A percentile compares a stretch with the other conserved stretches of the same genome.
phyloP scores from a whole-genome alignment of 805 yeast genomes.

The Sugiyamaella floridensis region DNA sequence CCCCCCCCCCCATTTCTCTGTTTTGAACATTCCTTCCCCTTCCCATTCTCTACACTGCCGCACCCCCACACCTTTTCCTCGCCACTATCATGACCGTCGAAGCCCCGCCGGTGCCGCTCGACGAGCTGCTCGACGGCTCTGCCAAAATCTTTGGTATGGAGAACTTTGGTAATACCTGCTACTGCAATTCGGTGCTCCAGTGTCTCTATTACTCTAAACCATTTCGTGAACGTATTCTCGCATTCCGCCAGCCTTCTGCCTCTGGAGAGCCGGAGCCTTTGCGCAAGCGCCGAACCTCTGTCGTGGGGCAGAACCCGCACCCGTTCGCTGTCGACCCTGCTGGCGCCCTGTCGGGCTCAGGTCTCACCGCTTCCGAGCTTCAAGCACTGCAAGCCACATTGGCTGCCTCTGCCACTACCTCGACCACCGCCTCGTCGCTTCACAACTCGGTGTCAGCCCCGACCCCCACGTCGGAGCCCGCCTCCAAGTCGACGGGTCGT shows the following conservation, averaged over 20 bases:
- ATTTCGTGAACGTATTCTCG: conserved; percentile 54
- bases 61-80: neutral
- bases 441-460: conserved; percentile 8
- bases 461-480: conserved; percentile 1
- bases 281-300: conserved; percentile 33
- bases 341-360: conserved; percentile 12
- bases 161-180: conserved; percentile 65
- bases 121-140: conserved; percentile 19
- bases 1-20: too few relatives aligned
- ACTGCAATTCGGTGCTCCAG: conserved; percentile 88
- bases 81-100: conserved; percentile 11
- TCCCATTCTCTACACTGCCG: too few relatives aligned
- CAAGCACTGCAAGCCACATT: conserved; percentile 7
- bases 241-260: conserved; percentile 28
- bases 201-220: conserved; percentile 69
- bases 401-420: neutral
- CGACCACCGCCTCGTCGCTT: neutral
- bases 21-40: neutral
- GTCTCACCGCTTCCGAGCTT: conserved; percentile 4
- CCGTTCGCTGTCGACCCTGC: conserved; percentile 27
- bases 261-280: conserved; percentile 3
- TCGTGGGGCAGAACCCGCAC: conserved; percentile 31
- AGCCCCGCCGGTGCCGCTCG: conserved; percentile 9
- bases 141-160: conserved; percentile 38
- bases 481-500: conserved; percentile 1